Evolutionary conservation across 2,329 filamentous ascomycete species (phyloP).

Genomic region (Fusarium papillatum): DNA sequence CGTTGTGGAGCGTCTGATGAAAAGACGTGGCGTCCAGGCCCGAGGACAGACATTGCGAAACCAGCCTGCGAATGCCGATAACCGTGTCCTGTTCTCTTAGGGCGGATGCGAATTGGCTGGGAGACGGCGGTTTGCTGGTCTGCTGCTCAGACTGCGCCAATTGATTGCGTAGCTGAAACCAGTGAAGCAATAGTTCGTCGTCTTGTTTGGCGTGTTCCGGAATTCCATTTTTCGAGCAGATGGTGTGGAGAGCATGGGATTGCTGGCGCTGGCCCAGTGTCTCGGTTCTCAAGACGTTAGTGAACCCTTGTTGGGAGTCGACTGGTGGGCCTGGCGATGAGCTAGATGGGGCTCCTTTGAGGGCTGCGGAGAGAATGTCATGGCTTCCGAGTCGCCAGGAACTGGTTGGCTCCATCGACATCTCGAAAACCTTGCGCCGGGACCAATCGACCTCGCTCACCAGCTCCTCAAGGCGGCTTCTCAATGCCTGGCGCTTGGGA

Average conservation of each 20-base stretch:
- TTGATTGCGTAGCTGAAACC: constrained; percentile 49
- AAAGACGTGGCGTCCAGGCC: constrained; percentile 39
- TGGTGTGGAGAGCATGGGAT: constrained; percentile 28
- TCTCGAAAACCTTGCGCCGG: constrained; percentile 42
- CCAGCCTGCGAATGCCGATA: constrained; percentile 46
- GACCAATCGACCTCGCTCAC: constrained; percentile 44
- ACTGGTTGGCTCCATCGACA: constrained; percentile 40
- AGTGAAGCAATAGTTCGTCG: constrained; percentile 51
- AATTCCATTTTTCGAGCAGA: constrained; percentile 40
- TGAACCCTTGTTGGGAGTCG: constrained; percentile 18
- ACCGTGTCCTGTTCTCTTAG: constrained; percentile 44
- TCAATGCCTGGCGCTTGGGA: constrained; percentile 39
- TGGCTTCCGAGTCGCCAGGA: constrained; percentile 56
- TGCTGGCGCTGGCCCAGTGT: constrained; percentile 8
- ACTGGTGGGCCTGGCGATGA: constrained; percentile 22
- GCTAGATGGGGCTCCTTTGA: constrained; percentile 44
- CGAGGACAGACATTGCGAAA: constrained; percentile 45
- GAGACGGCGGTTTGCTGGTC: constrained; percentile 2
- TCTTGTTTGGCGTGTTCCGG: constrained; percentile 30
- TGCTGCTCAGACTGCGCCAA: constrained; percentile 22
- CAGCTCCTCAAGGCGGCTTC: constrained; percentile 46
- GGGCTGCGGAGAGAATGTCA: constrained; percentile 58
- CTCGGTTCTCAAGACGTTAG: constrained; percentile 14
- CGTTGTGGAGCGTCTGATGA: background rate
- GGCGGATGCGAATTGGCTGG: constrained; percentile 30